Percentiles rank a stretch among this genome's conserved stretches.
Evolutionary conservation across 2,329 filamentous ascomycete genomes (phyloP).

Genomic region (Exophiala aquamarina): DNA sequence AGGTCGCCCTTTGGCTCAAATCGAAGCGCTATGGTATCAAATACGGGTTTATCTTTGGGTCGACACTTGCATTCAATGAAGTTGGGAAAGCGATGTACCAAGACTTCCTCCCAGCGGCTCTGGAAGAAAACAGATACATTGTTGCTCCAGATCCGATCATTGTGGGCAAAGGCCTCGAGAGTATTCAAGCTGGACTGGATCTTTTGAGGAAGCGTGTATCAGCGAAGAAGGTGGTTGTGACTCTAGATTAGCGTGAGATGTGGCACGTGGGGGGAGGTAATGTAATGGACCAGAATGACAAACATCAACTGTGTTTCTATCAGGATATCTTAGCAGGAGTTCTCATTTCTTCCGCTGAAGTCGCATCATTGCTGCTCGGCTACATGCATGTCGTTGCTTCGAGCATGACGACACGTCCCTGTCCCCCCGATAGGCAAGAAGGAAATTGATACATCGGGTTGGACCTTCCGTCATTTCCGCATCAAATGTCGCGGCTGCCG

Average conservation of each 20-base stretch:
- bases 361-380: no score
- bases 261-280: no score
- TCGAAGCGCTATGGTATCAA: conserved; percentile 18
- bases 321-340: no score
- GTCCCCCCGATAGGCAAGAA: no score
- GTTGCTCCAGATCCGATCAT: conserved; percentile 42
- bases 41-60: conserved; percentile 23
- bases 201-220: conserved; percentile 40
- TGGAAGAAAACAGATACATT: conserved; percentile 37
- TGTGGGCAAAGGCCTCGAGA: conserved; percentile 44
- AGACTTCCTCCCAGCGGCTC: conserved; percentile 41
- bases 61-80: conserved; percentile 17
- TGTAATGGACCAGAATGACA: no score
- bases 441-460: no score
- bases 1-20: conserved; percentile 14
- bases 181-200: conserved; percentile 44
- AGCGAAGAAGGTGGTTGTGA: conserved; percentile 45
- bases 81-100: conserved; percentile 35
- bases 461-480: no score
- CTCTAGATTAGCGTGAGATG: conserved; percentile 1
- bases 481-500: no score
- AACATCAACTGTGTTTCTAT: no score
- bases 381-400: no score
- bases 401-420: no score
- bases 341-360: no score